Base-by-base conservation (phyloP, 2,329 filamentous ascomycete genomes). In the Hymenoscyphus scutula region DNA sequence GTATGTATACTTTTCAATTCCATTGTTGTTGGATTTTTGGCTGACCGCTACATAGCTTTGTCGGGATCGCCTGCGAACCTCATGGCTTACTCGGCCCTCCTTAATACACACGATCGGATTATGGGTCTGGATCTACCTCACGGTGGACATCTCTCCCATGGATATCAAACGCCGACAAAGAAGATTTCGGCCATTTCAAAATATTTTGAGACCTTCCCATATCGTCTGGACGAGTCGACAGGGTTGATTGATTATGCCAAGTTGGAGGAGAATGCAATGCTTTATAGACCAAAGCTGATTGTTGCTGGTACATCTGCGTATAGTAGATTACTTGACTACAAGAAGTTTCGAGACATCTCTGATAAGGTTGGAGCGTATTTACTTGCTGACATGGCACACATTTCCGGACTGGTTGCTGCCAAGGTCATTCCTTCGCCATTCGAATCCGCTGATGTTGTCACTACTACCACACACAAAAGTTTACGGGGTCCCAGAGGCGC, bases 131-230 rank as follows among this genome's bases (percentile, higher is more conserved):
- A 99, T 75, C 86, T 99, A 15, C 95, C 95, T 54, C 95, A 99
- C 76, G 95, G 95, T 68, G 95, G 95, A 64, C 95, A 99, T 78
- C 81, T 99, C 72, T 96, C 91, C 55, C 95, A 99, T 78, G 95
- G 95, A 66, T 99, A 99, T 79, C 95, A 99, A 79, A 98, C 91
- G 23, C 92, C 95, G 2, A 89, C 89, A 59, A 92, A 89, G 78
- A 94, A 93, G 84, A 98, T 99, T 76, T 98, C 94, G n/a, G 92
- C 93, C 72, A 88, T 99, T 69, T 98, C 94, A 62, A 98, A 96
- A 76, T 99, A 99, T 81, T 99, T 99, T 76, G 95, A 99, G 81
- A 99, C 95, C 38, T 81, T 99, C 67, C 95, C 95, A 5, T 99
- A 99, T 82, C 89, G 92, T 64, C 84, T 98, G 60, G 87, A 97